A percentile compares a stretch with the other conserved stretches of the same genome.
These are phyloP conservation scores for Chaetomium fimeti DNA, from an alignment of 495 filamentous ascomycete genomes.

Conservation along the genomic window DNA sequence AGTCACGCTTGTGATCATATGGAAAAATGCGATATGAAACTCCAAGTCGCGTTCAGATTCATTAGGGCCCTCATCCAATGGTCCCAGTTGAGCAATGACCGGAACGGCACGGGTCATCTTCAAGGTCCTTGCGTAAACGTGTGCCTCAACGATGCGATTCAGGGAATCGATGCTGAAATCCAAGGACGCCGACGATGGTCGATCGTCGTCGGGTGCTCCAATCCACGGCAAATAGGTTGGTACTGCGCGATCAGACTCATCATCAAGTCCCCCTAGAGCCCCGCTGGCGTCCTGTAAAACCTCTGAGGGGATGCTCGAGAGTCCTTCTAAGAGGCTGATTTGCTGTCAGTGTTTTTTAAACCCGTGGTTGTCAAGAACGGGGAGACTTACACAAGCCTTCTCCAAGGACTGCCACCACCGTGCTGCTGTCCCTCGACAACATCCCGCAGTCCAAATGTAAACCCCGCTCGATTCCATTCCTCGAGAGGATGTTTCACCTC, in stretches of 20 bases:
- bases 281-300: neutral
- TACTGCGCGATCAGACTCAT: neutral
- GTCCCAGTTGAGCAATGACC: neutral
- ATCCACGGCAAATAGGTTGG: neutral
- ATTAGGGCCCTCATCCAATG: neutral
- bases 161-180: neutral
- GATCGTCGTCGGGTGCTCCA: neutral
- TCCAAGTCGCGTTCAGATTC: neutral
- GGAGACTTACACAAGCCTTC: constrained; percentile 5
- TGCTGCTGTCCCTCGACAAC: neutral
- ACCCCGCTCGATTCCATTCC: neutral
- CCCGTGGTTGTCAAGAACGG: neutral
- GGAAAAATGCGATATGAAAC: neutral
- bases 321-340: constrained; percentile 2
- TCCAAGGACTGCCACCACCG: neutral
- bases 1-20: neutral
- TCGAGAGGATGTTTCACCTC: neutral
- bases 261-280: neutral
- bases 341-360: neutral
- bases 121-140: neutral
- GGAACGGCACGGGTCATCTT: neutral
- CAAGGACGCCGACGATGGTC: too few species aligned
- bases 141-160: neutral
- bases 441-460: neutral
- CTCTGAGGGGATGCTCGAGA: neutral